These are phyloP conservation scores for Tympanopsis confertula DNA, from an alignment of 2,329 filamentous ascomycete species.

Conservation along the genomic window DNA sequence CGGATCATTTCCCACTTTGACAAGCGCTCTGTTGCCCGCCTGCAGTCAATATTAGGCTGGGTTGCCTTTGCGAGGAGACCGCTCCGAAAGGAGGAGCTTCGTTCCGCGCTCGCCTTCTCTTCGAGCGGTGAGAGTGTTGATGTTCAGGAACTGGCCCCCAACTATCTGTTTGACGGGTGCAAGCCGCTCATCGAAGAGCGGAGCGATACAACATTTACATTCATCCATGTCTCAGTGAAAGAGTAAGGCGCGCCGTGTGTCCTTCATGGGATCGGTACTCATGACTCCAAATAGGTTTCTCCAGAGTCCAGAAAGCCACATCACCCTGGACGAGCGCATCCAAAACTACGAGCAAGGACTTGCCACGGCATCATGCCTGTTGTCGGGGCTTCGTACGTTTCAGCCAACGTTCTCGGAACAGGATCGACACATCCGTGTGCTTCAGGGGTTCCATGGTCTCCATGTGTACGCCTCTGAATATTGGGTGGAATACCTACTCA, in stretches of 20 bases:
- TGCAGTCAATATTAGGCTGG: conserved; percentile 19
- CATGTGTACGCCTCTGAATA: not conserved
- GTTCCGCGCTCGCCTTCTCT: conserved; percentile 18
- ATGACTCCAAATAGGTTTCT: not conserved
- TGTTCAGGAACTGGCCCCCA: conserved; percentile 7
- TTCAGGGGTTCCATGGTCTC: not conserved
- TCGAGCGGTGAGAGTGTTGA: conserved; percentile 4
- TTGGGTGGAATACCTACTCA: not conserved
- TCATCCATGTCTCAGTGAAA: conserved; percentile 15
- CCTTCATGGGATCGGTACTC: conserved; percentile 3
- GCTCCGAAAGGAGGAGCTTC: conserved; percentile 16
- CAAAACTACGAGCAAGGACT: not conserved
- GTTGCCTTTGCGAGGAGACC: conserved; percentile 22
- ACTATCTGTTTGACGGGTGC: conserved; percentile 11
- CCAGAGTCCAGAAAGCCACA: not conserved
- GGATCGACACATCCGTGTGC: not conserved
- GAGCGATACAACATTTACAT: conserved; percentile 9
- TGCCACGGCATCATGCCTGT: not conserved
- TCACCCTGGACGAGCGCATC: not conserved
- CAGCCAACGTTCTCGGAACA: not conserved
- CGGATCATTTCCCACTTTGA: conserved; percentile 13
- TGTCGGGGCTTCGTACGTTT: not conserved
- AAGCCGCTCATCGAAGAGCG: conserved; percentile 11
- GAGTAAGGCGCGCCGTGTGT: conserved; percentile 8
- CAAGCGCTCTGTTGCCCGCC: conserved; percentile 11